A percentile compares a stretch with the other conserved stretches of the same genome.
phyloP scores from a whole-genome alignment of 1,284 basidiomycete species.

The Ustilago nuda region DNA sequence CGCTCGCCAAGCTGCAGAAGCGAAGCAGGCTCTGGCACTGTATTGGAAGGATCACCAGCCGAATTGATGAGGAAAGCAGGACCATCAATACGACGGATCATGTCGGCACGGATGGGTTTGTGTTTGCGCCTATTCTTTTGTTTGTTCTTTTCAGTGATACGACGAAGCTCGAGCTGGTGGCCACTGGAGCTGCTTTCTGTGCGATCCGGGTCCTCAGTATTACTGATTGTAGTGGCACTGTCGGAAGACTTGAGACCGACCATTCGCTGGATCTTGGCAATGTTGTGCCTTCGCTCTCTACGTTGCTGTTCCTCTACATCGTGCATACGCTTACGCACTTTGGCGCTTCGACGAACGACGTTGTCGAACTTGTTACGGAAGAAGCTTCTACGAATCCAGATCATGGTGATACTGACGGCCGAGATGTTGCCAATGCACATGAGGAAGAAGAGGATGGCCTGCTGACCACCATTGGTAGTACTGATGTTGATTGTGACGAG shows the following conservation, averaged over 20 bases:
- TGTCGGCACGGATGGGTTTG: slow-evolving; percentile 62
- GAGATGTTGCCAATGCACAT: slow-evolving; percentile 68
- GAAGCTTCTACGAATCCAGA: slow-evolving; percentile 65
- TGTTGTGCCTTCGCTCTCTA: slow-evolving; percentile 44
- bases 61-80: slow-evolving; percentile 68
- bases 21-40: slow-evolving; percentile 28
- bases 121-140: slow-evolving; percentile 46
- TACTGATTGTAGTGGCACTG: slow-evolving; percentile 43
- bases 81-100: slow-evolving; percentile 65
- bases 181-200: slow-evolving; percentile 51
- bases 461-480: slow-evolving; percentile 80
- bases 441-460: slow-evolving; percentile 74
- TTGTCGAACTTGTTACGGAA: slow-evolving; percentile 62
- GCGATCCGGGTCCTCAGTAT: slow-evolving; percentile 34
- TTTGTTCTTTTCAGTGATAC: slow-evolving; percentile 46
- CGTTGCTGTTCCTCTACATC: slow-evolving; percentile 67
- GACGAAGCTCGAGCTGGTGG: slow-evolving; percentile 37
- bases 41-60: slow-evolving; percentile 49
- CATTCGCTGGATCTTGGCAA: slow-evolving; percentile 56
- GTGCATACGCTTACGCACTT: slow-evolving; percentile 58
- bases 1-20: not conserved
- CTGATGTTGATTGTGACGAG: slow-evolving; percentile 81
- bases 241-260: slow-evolving; percentile 52
- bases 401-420: slow-evolving; percentile 66
- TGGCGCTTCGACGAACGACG: slow-evolving; percentile 53